phyloP scores from a whole-genome alignment of 306 rosid species.

The Dalbergia oliveri region DNA sequence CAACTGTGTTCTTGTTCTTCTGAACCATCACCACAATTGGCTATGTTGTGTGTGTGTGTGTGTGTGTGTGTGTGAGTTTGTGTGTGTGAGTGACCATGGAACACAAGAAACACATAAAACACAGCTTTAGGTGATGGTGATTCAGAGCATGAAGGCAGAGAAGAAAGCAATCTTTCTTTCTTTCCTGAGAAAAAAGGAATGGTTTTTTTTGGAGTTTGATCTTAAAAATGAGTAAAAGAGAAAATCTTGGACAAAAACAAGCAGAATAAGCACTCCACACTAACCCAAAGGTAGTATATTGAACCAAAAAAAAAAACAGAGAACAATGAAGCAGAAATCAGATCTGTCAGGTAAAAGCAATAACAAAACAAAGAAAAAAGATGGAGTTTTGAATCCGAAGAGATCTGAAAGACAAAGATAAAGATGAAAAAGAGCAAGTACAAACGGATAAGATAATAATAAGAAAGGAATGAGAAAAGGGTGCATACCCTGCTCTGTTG shows the following conservation, averaged over 20 bases:
- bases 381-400: not conserved
- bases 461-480: not conserved
- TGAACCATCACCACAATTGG: constrained; percentile 36
- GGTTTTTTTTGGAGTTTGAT: constrained; percentile 24
- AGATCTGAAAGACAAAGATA: constrained; percentile 32
- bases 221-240: not conserved
- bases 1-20: constrained; percentile 44
- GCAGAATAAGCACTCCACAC: not conserved
- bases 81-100: no score
- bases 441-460: not conserved
- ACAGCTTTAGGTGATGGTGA: not conserved
- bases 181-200: not conserved
- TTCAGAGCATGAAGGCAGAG: constrained; percentile 7
- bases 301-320: not conserved
- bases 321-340: not conserved
- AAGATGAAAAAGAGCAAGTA: not conserved
- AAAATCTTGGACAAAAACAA: constrained; percentile 20
- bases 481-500: constrained; percentile 25
- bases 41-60: not conserved
- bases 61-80: no score
- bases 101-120: not conserved
- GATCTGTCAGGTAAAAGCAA: constrained; percentile 26
- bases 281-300: not conserved
- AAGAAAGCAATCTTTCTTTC: not conserved
- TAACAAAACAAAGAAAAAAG: not conserved